These are phyloP conservation scores for Shiraia sp. DNA, from an alignment of 2,329 filamentous ascomycete genomes.

Conservation along the genomic window DNA sequence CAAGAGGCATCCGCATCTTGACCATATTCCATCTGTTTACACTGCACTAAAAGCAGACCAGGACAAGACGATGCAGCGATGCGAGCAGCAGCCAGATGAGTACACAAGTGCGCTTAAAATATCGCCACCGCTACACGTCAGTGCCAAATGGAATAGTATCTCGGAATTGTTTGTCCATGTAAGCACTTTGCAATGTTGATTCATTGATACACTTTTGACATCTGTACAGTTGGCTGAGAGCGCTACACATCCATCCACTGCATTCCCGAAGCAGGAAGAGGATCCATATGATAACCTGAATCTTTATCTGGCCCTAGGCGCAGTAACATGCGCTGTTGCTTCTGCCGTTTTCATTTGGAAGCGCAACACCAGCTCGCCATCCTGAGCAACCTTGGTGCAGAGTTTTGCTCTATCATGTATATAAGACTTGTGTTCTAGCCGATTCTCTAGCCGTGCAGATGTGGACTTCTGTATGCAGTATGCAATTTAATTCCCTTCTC, in stretches of 20 bases:
- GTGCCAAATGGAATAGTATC: conserved; percentile 91
- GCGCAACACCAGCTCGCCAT: conserved; percentile 38
- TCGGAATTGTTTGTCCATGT: conserved; percentile 85
- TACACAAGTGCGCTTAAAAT: conserved; percentile 86
- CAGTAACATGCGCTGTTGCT: conserved; percentile 62
- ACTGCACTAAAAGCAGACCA: conserved; percentile 92
- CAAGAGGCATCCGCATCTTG: conserved; percentile 77
- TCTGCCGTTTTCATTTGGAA: conserved; percentile 66
- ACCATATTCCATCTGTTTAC: conserved; percentile 89
- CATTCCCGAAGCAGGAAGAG: conserved; percentile 87
- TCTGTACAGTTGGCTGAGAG: conserved; percentile 73
- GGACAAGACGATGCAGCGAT: conserved; percentile 95
- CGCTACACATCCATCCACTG: conserved; percentile 84
- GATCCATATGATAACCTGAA: conserved; percentile 78
- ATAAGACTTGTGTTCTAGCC: too few relatives aligned
- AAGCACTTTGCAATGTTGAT: conserved; percentile 34
- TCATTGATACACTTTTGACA: neutral
- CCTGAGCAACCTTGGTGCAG: neutral
- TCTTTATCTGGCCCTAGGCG: conserved; percentile 82
- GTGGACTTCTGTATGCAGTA: too few relatives aligned
- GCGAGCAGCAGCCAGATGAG: conserved; percentile 84
- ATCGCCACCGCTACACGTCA: conserved; percentile 90
- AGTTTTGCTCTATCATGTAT: neutral
- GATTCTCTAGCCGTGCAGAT: too few relatives aligned
- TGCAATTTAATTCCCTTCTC: too few relatives aligned